phyloP scores from a whole-genome alignment of 306 rosid genomes.

The Glycine latifolia region DNA sequence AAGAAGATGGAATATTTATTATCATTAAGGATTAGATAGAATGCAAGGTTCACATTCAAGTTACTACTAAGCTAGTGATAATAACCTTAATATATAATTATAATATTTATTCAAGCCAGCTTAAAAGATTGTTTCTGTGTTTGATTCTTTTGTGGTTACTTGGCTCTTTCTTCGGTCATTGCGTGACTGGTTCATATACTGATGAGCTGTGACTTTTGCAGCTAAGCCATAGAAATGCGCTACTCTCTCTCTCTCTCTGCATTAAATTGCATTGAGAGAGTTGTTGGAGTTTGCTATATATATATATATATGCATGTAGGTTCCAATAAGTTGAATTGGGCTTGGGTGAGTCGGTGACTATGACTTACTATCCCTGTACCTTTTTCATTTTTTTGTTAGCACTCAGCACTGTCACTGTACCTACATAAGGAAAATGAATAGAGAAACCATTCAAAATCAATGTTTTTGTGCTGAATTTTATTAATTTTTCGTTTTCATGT shows the following conservation, averaged over 20 bases:
- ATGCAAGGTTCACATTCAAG: conserved; percentile 25
- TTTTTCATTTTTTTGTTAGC: too few species aligned
- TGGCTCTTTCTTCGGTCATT: background rate
- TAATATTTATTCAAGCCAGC: background rate
- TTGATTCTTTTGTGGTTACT: background rate
- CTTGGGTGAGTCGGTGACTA: background rate
- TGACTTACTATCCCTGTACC: background rate
- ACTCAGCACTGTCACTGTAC: background rate
- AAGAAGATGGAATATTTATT: conserved; percentile 58
- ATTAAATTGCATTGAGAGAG: conserved; percentile 43
- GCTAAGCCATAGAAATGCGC: too few species aligned
- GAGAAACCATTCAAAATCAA: background rate
- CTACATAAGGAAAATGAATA: background rate
- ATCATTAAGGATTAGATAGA: conserved; percentile 10
- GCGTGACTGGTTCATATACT: background rate
- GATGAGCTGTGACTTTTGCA: conserved; percentile 28
- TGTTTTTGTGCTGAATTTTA: background rate
- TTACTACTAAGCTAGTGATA: background rate
- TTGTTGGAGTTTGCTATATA: conserved; percentile 40
- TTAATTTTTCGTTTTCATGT: background rate
- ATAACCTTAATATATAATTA: background rate
- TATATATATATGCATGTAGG: background rate
- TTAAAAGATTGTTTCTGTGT: background rate
- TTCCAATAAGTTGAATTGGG: background rate
- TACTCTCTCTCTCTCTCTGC: conserved; percentile 2